Conservation (phyloP, 2,329 filamentous ascomycete genomes). For the Grosmannia penicillata region DNA sequence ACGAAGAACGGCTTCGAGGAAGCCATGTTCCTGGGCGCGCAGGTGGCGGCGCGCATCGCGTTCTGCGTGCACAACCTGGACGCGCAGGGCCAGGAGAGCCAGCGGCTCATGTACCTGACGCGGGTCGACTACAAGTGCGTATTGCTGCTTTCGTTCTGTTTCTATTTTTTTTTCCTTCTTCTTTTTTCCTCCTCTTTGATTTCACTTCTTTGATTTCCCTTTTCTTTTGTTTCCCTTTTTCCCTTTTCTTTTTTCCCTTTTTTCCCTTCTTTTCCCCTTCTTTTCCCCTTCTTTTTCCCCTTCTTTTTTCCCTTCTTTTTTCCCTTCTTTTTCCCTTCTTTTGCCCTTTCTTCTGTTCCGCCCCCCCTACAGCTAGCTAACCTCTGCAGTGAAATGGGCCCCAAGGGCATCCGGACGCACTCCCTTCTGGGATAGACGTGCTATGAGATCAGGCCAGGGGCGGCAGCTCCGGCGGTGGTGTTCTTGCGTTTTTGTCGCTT, state of each 20-base stretch:
- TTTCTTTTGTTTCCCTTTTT: too few species aligned
- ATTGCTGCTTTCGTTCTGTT: background rate
- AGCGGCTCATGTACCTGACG: constrained; percentile 40
- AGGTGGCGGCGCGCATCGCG: constrained; percentile 58
- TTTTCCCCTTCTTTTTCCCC: too few species aligned
- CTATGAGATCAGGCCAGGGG: background rate
- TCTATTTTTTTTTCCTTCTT: background rate
- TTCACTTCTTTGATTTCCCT: too few species aligned
- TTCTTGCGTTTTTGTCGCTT: too few species aligned
- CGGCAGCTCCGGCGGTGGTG: background rate
- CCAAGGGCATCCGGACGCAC: constrained; percentile 37
- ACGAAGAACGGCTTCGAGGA: constrained; percentile 70
- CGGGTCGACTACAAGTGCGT: constrained; percentile 48
- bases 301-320: background rate
- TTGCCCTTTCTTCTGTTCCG: too few species aligned
- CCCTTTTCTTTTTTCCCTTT: background rate
- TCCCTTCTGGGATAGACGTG: constrained; percentile 33
- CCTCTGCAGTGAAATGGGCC: constrained; percentile 32
- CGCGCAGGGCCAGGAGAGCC: constrained; percentile 32
- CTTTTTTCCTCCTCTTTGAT: too few species aligned
- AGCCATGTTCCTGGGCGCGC: constrained; percentile 71
- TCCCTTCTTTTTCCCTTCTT: too few species aligned
- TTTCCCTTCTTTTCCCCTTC: too few species aligned
- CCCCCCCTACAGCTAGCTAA: background rate
- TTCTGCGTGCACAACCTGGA: constrained; percentile 46